Evolutionary conservation across 2,329 filamentous ascomycete species (phyloP), one percentile per base, ranked within the genome.

Genomic region (Curvularia lunata): DNA sequence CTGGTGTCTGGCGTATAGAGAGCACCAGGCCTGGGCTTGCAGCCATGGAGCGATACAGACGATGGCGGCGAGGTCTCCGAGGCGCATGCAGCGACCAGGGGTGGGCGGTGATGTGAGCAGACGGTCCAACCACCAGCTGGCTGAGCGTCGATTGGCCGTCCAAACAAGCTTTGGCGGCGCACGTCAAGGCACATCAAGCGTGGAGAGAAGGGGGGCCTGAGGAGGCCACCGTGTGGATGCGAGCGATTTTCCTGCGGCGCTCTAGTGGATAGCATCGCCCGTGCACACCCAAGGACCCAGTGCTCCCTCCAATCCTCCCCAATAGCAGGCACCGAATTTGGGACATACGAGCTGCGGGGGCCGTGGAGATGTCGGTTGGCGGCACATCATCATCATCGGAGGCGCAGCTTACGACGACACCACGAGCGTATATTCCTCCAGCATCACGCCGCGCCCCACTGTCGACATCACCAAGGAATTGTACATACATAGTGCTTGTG

Each of bases 81-180:
- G 19, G 37, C 23, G 41, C 18, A 12, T 12, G 27, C 32, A 28
- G 32, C 27, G 43, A 46, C 30, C 6, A 8, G 13, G 23, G n/a
- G n/a, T n/a, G n/a, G n/a, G n/a, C n/a, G n/a, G n/a, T n/a, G n/a
- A n/a, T n/a, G n/a, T 30, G 12, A 6, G 18, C 16, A 16, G n/a
- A 7, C 21, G 10, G 21, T n/a, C 30, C n/a, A 41, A 18, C 32
- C 18, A 32, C 25, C 41, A 30, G 27, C 28, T 34, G 38, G 28
- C 18, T 19, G 40, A 7, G 25, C 21, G 16, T 25, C 6, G 25
- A 30, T 18, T 34, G 42, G 30, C 54, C 32, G 28, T 48, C 19
- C 21, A 34, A 53, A 30, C 49, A 53, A 56, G 54, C 54, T 53
- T 56, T 41, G 37, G 28, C 40, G 52, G 47, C 38, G 38, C 40